Evolutionary conservation across 805 yeast species (phyloP), one percentile per base, ranked within the genome.

Genomic region (Jamesozyma spencerorum): DNA sequence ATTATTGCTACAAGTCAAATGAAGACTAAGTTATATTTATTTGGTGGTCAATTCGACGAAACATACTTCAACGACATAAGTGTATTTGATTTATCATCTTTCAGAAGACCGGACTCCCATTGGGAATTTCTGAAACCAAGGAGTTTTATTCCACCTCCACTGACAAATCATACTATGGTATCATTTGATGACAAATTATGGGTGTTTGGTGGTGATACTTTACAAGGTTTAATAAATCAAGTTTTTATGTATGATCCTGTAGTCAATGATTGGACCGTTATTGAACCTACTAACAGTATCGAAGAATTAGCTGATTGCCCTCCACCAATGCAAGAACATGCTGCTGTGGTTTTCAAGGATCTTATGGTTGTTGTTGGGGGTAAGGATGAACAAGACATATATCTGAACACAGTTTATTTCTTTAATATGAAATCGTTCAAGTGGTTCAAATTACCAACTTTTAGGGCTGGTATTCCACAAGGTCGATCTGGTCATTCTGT

Each of bases 41-140:
- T 86, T 65, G 99, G 98, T 42, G 99, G 99, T 43, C 97, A 90
- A 62, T 73, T 88, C 47, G 92, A 87, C 59, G 85, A 81, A 49
- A 77, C 77, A 14, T 74, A 73, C 50, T 88, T 85, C 63, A 80
- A 81, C 59, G 97, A 92, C 60, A 64, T 90, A 54, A 81, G 82
- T 67, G 77, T 77, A 44, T 92, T 86, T 63, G 97, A 92, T 60
- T 70, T 90, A 48, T 82, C 92, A 27, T 76, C 86, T 14, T 85
- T 90, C 65, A 76, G 94, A 53, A 77, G 82, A 47, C 83, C 94
- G 14, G 76, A 75, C 47, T 86, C 95, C 2, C 75, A 75, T 43
- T 90, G 98, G 98, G 83, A 81, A 50, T 68, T 74, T 51, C 69
- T 86, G 17, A 71, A 69, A 34, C 79, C 87, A 2, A 55, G 61